Conservation (phyloP, 2,329 filamentous ascomycete genomes). For the Phoma sp. region DNA sequence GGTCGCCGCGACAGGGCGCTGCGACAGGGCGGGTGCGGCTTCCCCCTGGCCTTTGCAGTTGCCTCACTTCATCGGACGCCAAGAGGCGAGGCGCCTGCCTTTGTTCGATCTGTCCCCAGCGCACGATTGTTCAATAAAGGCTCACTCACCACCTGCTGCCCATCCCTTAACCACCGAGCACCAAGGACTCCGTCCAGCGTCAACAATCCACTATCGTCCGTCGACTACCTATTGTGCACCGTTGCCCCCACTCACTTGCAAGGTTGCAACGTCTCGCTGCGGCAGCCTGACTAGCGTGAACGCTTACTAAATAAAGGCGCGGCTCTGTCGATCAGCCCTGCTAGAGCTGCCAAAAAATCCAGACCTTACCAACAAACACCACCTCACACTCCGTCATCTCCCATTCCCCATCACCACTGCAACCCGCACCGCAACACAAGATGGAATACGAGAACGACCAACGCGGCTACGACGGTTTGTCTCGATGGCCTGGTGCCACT, state of each 20-base stretch:
- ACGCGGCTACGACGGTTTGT: constrained; percentile 70
- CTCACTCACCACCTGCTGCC: constrained; percentile 1
- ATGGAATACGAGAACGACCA: constrained; percentile 72
- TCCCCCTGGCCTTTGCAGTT: constrained; percentile 12
- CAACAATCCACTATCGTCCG: constrained; percentile 1
- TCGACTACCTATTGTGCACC: background rate
- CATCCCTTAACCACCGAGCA: background rate
- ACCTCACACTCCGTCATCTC: constrained; percentile 26
- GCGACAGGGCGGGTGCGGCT: background rate
- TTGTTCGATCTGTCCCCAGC: constrained; percentile 14
- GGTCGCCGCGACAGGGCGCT: constrained; percentile 6
- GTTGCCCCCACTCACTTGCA: constrained; percentile 29
- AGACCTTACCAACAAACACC: constrained; percentile 32
- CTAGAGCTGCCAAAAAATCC: constrained; percentile 36
- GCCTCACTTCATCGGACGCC: constrained; percentile 11
- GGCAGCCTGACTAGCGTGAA: constrained; percentile 32
- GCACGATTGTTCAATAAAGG: constrained; percentile 8
- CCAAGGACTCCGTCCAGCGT: background rate
- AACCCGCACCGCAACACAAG: constrained; percentile 48
- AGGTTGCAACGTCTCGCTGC: constrained; percentile 24
- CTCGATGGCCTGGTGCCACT: constrained; percentile 15
- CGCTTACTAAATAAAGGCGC: constrained; percentile 39
- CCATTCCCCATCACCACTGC: constrained; percentile 29
- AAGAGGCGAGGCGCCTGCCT: constrained; percentile 12
- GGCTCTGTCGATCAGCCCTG: constrained; percentile 42